These are phyloP conservation scores for Dictyostelium capitatum DNA, from an alignment of 78 protist genomes.

Conservation along the genomic window DNA sequence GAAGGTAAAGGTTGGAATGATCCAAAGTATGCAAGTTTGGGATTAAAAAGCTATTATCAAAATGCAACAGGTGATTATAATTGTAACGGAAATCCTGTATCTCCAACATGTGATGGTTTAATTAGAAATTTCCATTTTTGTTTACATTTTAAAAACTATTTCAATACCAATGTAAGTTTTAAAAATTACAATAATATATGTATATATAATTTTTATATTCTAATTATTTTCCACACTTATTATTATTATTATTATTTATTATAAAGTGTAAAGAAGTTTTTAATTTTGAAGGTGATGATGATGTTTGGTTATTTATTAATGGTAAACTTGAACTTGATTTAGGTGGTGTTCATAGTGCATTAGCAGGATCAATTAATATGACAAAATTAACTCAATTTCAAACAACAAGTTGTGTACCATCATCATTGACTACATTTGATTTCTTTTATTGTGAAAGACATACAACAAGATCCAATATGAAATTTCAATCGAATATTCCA, in stretches of 20 bases:
- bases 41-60: too few species aligned
- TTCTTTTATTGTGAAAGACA: slow-evolving; percentile 85
- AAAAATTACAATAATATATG: neutral
- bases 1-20: slow-evolving; percentile 55
- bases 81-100: neutral
- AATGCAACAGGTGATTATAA: neutral
- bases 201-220: neutral
- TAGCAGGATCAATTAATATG: neutral
- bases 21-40: too few species aligned
- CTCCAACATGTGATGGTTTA: neutral
- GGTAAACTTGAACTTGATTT: slow-evolving; percentile 55
- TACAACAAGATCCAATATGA: slow-evolving; percentile 40
- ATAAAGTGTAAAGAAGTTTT: slow-evolving; percentile 29
- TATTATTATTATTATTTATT: neutral
- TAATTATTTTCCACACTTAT: neutral
- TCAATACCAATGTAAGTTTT: neutral
- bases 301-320: slow-evolving; percentile 85
- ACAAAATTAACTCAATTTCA: neutral
- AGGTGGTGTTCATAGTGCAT: slow-evolving; percentile 69
- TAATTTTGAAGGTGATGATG: slow-evolving; percentile 82
- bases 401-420: neutral
- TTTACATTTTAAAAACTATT: neutral
- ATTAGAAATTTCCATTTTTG: slow-evolving; percentile 43
- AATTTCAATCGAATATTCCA: slow-evolving; percentile 43
- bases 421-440: slow-evolving; percentile 29